These are phyloP conservation scores for Terana coerulea DNA, from an alignment of 768 basidiomycete genomes.

Conservation along the genomic window DNA sequence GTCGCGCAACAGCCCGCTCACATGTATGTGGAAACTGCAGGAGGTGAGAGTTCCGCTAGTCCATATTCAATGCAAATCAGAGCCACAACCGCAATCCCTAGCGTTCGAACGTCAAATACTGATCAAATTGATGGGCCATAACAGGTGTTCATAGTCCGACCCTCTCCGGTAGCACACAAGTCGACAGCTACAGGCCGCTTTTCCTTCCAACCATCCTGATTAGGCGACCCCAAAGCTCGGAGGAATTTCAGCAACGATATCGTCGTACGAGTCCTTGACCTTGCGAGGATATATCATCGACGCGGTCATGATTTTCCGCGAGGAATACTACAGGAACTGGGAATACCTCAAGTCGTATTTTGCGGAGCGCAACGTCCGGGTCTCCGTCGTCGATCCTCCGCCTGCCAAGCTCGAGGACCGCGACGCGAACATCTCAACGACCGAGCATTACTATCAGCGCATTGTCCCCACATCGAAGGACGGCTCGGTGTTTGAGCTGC, in stretches of 20 bases:
- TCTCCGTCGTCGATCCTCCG: conserved; percentile 53
- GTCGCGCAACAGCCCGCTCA: conserved; percentile 34
- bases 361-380: conserved; percentile 58
- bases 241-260: conserved; percentile 90
- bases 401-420: conserved; percentile 45
- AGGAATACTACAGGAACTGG: conserved; percentile 83
- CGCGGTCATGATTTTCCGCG: conserved; percentile 77
- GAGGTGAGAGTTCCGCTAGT: conserved; percentile 56
- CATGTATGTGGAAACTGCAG: conserved; percentile 92
- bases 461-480: conserved; percentile 35
- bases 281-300: conserved; percentile 91
- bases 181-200: conserved; percentile 81
- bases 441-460: conserved; percentile 70
- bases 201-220: conserved; percentile 85
- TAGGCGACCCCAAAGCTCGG: conserved; percentile 87
- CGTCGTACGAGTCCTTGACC: conserved; percentile 87
- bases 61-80: neutral
- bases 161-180: conserved; percentile 76
- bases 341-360: conserved; percentile 83
- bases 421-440: conserved; percentile 43
- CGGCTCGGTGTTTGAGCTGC: conserved; percentile 40
- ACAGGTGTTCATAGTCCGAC: conserved; percentile 91
- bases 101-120: neutral
- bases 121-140: conserved; percentile 4
- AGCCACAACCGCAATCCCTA: neutral